phyloP scores from a whole-genome alignment of 1,139 yeast species.

The Yamadazyma diospyri region DNA sequence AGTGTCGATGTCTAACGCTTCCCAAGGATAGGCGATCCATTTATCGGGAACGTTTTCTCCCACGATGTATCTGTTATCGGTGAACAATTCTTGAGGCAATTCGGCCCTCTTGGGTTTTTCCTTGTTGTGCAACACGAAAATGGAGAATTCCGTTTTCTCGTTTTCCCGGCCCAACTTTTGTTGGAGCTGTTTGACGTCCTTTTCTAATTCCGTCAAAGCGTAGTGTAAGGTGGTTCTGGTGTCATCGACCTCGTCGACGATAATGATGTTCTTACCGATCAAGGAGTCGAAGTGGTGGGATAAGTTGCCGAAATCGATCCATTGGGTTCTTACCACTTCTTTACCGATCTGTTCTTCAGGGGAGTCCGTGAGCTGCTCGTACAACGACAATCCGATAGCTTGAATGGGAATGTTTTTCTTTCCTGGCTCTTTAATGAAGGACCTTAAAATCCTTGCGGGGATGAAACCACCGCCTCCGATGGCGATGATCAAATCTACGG shows the following conservation, averaged over 20 bases:
- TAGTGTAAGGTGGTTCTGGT: constrained; percentile 64
- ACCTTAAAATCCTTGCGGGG: constrained; percentile 62
- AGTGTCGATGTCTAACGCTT: constrained; percentile 46
- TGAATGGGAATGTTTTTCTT: constrained; percentile 60
- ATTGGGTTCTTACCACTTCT: constrained; percentile 60
- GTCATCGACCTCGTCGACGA: constrained; percentile 71
- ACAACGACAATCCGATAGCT: constrained; percentile 60
- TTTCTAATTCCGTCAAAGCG: constrained; percentile 54
- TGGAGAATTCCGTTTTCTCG: constrained; percentile 47
- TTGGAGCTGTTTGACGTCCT: constrained; percentile 55
- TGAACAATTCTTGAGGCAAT: constrained; percentile 42
- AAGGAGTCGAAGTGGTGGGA: constrained; percentile 50
- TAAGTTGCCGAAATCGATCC: constrained; percentile 61
- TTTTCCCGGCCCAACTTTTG: constrained; percentile 36
- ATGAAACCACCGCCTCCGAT: constrained; percentile 72
- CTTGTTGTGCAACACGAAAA: constrained; percentile 60
- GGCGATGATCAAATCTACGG: constrained; percentile 59
- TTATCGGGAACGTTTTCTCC: constrained; percentile 52
- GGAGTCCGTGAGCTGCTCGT: constrained; percentile 51
- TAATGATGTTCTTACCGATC: constrained; percentile 57
- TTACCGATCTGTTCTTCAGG: constrained; percentile 51
- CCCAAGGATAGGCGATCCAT: constrained; percentile 70
- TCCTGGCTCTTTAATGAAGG: constrained; percentile 53
- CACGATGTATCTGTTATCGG: constrained; percentile 46
- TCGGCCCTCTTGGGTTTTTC: constrained; percentile 54